Evolutionary conservation across 768 basidiomycete genomes (phyloP), one percentile per base, ranked within the genome.

Genomic region (Rhizopogon rudus): DNA sequence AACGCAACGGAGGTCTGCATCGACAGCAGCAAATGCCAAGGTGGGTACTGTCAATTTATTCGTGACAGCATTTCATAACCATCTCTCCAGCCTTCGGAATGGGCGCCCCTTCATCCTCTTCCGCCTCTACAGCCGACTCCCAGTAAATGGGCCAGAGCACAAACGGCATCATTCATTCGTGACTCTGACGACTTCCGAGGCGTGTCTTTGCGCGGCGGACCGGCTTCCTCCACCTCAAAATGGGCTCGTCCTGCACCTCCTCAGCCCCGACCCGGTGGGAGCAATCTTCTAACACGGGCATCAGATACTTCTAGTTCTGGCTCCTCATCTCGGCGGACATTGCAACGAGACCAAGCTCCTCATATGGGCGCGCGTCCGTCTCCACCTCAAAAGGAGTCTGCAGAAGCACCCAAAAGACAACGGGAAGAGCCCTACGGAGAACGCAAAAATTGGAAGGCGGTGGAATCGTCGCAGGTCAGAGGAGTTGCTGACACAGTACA

Each of bases 181-280:
- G 35, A 49, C 14, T 37, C 20, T 25, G 33, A 49, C 16, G 14
- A 37, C 35, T 37, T 49, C 20, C 48, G 35, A n/a, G 22, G 48
- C 13, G 33, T 16, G 14, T 6, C 35, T 37, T 49, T 37, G 5
- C 48, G 48, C 25, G 35, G 33, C n/a, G 46, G 20, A 35, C 20
- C 20, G 20, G 8, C 31, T 22, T 13, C 35, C 22, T 49, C 48
- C 9, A 9, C 35, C n/a, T 44, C 35, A 35, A 65, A 61, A 56
- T 65, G 58, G 59, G 37, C 44, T 55, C 50, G 53, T 42, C 53
- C 64, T 20, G 20, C 8, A 29, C 33, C 54, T 41, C 42, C 43
- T 13, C 54, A 40, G 3, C 44, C 33, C 6, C 35, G 16, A 16
- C 35, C 35, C 22, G 14, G 20, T 5, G 39, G 9, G n/a, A 45